These are phyloP conservation scores for Limnomonas spitsbergensis DNA, from an alignment of 139 green algal species.

Conservation along the genomic window DNA sequence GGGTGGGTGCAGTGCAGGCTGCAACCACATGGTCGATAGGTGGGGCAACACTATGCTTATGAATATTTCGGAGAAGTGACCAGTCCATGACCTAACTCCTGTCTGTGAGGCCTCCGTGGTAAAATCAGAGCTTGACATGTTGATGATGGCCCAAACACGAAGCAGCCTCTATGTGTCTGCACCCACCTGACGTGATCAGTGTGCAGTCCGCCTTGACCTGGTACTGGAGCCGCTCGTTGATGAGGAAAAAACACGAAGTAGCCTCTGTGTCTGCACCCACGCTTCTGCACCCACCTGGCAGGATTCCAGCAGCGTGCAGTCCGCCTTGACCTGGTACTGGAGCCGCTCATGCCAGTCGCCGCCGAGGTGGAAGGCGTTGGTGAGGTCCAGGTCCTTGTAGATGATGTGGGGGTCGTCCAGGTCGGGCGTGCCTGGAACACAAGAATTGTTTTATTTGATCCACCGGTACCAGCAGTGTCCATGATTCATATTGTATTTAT, in stretches of 20 bases:
- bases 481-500: too few species aligned
- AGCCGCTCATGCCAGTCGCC: neutral
- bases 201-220: neutral
- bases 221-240: neutral
- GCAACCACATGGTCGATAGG: too few species aligned
- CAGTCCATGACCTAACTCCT: too few species aligned
- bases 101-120: too few species aligned
- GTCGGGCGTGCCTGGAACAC: neutral
- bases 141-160: neutral
- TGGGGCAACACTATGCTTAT: too few species aligned
- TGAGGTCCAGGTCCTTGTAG: conserved; percentile 54
- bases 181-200: neutral
- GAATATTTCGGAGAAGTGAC: too few species aligned
- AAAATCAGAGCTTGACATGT: neutral
- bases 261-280: too few species aligned
- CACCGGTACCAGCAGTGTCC: too few species aligned
- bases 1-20: too few species aligned
- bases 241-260: too few species aligned
- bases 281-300: neutral
- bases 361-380: neutral
- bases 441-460: too few species aligned
- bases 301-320: neutral
- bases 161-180: neutral
- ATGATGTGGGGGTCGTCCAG: conserved; percentile 42
- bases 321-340: neutral